These are phyloP conservation scores for Alternaria atra DNA, from an alignment of 2,329 filamentous ascomycete genomes.

Conservation along the genomic window DNA sequence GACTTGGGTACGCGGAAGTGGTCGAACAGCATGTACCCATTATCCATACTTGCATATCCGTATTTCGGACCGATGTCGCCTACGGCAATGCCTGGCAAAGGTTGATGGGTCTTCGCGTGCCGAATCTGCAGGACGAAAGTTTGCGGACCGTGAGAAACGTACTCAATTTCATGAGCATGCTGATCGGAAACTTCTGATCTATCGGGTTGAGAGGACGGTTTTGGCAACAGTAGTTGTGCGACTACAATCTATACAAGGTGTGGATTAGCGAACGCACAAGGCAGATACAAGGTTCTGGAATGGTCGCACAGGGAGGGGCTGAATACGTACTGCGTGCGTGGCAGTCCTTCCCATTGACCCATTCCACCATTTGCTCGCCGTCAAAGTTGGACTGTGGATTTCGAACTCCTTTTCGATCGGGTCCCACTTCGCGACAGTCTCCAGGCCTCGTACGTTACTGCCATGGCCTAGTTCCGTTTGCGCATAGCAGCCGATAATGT, in stretches of 20 bases:
- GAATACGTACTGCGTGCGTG: conserved; percentile 56
- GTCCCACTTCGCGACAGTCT: conserved; percentile 60
- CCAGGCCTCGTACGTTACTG: conserved; percentile 62
- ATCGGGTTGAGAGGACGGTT: not conserved
- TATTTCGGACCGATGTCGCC: conserved; percentile 67
- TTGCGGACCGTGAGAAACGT: conserved; percentile 60
- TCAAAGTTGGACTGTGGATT: conserved; percentile 62
- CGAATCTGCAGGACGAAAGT: conserved; percentile 63
- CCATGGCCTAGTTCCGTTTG: conserved; percentile 64
- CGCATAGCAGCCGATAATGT: conserved; percentile 62
- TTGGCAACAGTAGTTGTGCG: conserved; percentile 60
- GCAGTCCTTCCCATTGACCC: conserved; percentile 62
- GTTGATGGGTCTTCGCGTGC: conserved; percentile 58
- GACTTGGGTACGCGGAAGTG: conserved; percentile 58
- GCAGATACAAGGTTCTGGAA: conserved; percentile 18
- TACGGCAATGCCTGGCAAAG: conserved; percentile 59
- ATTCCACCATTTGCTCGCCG: conserved; percentile 66
- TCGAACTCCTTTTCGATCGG: conserved; percentile 57
- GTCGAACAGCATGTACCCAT: conserved; percentile 64
- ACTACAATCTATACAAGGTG: conserved; percentile 56
- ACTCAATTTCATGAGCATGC: conserved; percentile 27
- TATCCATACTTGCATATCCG: conserved; percentile 63
- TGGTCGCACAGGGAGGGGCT: conserved; percentile 2
- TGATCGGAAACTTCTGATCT: conserved; percentile 25
- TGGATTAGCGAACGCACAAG: conserved; percentile 15